A percentile compares a stretch with the other conserved stretches of the same genome.
These are phyloP conservation scores for Aspergillus sclerotialis DNA, from an alignment of 2,329 filamentous ascomycete species.

Conservation along the genomic window DNA sequence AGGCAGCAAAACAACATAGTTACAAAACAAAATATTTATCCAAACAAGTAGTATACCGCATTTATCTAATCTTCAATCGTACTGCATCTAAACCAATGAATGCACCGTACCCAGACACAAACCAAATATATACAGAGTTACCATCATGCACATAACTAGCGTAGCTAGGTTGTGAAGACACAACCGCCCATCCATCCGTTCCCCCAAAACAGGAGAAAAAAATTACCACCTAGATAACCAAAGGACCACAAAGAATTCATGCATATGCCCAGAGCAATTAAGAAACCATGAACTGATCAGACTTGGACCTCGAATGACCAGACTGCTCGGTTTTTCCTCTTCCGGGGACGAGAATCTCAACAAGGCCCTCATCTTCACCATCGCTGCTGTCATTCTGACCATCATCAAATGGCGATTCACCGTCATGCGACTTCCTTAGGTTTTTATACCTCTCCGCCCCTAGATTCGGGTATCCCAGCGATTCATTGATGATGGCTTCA, in stretches of 20 bases:
- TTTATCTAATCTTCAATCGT: no score
- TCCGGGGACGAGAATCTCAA: conserved; percentile 40
- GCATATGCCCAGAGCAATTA: neutral
- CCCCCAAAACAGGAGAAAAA: no score
- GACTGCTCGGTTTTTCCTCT: conserved; percentile 23
- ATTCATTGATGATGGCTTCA: conserved; percentile 52
- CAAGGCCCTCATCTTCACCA: conserved; percentile 36
- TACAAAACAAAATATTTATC: no score
- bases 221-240: no score
- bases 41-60: no score
- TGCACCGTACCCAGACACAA: no score
- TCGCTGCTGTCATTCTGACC: conserved; percentile 41
- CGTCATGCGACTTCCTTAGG: conserved; percentile 29
- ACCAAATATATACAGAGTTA: no score
- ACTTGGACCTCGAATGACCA: neutral
- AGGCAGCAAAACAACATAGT: no score
- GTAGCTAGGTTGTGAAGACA: no score
- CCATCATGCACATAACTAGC: no score
- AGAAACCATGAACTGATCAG: neutral
- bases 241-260: neutral
- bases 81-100: no score
- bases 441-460: conserved; percentile 36
- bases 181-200: no score
- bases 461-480: conserved; percentile 64
- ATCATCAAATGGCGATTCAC: conserved; percentile 27